Conservation (phyloP, 169 alveolate species). For the Cryptosporidium parvum region DNA sequence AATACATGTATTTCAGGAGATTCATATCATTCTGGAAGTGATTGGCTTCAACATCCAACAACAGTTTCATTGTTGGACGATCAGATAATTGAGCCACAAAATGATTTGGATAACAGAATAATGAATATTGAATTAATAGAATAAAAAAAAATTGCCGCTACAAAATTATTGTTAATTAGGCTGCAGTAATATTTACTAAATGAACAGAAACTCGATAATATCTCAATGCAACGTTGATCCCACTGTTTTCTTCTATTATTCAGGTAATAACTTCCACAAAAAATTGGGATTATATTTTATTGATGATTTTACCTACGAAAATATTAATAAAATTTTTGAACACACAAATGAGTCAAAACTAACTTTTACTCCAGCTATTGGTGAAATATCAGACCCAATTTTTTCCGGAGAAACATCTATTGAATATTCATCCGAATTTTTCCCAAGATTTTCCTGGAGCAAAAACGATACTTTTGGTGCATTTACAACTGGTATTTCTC, state of each 20-base stretch:
- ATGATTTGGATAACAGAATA: slow-evolving; percentile 29
- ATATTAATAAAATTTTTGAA: neutral
- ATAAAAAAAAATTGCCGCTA: slow-evolving; percentile 13
- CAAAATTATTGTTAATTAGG: neutral
- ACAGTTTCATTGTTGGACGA: slow-evolving; percentile 63
- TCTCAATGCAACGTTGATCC: slow-evolving; percentile 43
- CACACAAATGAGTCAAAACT: slow-evolving; percentile 8
- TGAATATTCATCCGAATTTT: neutral
- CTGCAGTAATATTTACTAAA: neutral
- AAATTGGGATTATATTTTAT: slow-evolving; percentile 27
- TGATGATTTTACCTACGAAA: neutral
- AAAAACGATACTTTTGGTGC: neutral
- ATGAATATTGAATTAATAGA: slow-evolving; percentile 35
- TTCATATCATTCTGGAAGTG: slow-evolving; percentile 41
- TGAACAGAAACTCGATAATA: slow-evolving; percentile 29
- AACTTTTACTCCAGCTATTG: slow-evolving; percentile 2
- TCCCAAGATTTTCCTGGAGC: slow-evolving; percentile 48
- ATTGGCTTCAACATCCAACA: slow-evolving; percentile 74
- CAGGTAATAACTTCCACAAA: neutral
- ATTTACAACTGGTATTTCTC: slow-evolving; percentile 41
- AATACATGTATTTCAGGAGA: slow-evolving; percentile 40
- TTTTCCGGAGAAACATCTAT: slow-evolving; percentile 4
- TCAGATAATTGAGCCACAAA: slow-evolving; percentile 40
- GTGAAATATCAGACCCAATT: slow-evolving; percentile 21
- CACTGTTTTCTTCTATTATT: slow-evolving; percentile 45